These are phyloP conservation scores for Pistacia integerrima DNA, from an alignment of 345 rosid species.

Conservation along the genomic window DNA sequence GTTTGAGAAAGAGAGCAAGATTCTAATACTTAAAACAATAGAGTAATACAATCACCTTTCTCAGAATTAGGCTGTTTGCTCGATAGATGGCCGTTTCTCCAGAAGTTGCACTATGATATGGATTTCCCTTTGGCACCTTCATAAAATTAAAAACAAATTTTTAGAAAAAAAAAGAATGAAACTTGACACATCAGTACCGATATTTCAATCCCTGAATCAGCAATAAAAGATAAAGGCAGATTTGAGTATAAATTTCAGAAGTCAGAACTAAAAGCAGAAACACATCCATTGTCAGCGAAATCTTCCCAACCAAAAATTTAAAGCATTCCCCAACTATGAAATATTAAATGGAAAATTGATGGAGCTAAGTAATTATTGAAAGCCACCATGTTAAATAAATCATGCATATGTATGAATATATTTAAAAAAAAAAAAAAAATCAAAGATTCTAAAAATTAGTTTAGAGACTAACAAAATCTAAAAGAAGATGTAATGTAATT, in stretches of 20 bases:
- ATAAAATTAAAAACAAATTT: conserved; percentile 14
- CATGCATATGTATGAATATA: background rate
- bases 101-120: conserved; percentile 94
- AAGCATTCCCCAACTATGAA: background rate
- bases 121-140: conserved; percentile 91
- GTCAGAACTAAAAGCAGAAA: no score
- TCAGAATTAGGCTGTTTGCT: conserved; percentile 75
- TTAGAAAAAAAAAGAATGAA: background rate
- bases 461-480: background rate
- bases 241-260: no score
- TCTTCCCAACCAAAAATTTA: background rate
- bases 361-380: background rate
- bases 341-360: background rate
- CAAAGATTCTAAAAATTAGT: background rate
- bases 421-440: no score
- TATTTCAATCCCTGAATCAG: background rate
- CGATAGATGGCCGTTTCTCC: conserved; percentile 92
- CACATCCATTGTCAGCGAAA: background rate
- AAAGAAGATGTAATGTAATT: no score
- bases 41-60: conserved; percentile 41
- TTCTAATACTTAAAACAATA: background rate
- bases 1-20: background rate
- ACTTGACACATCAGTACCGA: conserved; percentile 1
- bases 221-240: no score
- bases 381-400: background rate